phyloP scores from a whole-genome alignment of 2,329 filamentous ascomycete genomes.

The Sporothrix phasma region DNA sequence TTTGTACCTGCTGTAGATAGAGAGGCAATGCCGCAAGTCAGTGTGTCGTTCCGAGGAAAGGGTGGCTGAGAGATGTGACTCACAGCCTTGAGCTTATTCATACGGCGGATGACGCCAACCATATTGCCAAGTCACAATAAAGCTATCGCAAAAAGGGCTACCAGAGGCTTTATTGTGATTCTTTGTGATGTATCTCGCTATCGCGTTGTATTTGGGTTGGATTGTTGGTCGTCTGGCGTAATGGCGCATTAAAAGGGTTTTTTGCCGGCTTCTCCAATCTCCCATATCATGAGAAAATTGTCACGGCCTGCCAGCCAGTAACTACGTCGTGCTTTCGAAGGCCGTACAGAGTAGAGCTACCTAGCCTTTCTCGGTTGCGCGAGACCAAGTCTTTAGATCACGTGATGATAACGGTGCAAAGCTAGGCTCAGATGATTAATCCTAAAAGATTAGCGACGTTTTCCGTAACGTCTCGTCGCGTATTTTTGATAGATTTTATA shows the following conservation, averaged over 20 bases:
- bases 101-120: slow-evolving; percentile 50
- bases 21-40: background rate
- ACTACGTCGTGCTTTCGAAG: no score
- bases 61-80: slow-evolving; percentile 26
- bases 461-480: no score
- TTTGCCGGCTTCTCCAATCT: background rate
- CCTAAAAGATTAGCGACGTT: no score
- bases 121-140: slow-evolving; percentile 22
- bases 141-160: background rate
- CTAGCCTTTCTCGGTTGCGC: no score
- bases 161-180: background rate
- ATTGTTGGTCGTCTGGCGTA: background rate
- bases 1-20: slow-evolving; percentile 34
- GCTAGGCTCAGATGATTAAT: no score
- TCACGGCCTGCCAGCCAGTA: no score
- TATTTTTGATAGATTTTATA: background rate
- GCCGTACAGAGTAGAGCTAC: no score
- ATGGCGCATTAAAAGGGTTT: background rate
- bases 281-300: background rate
- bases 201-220: background rate
- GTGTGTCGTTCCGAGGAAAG: background rate
- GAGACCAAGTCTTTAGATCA: no score
- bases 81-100: slow-evolving; percentile 65
- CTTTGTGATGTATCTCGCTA: background rate
- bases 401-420: no score